phyloP scores from a whole-genome alignment of 1,139 yeast species.

The Geotrichum restrictum region DNA sequence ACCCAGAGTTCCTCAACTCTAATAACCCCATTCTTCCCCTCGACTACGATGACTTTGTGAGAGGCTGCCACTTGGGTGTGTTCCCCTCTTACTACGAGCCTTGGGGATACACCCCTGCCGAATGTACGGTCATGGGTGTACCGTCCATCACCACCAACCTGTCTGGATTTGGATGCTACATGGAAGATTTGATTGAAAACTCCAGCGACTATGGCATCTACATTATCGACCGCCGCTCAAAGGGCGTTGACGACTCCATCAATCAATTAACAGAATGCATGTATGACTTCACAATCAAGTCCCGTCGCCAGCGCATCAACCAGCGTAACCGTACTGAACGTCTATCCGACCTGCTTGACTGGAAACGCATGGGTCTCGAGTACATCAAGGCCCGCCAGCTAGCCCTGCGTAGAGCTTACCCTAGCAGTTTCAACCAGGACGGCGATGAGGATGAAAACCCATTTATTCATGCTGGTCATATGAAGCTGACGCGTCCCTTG shows the following conservation, averaged over 20 bases:
- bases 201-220: slow-evolving; percentile 95
- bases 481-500: slow-evolving; percentile 87
- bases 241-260: slow-evolving; percentile 89
- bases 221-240: slow-evolving; percentile 91
- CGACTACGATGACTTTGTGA: slow-evolving; percentile 94
- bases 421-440: slow-evolving; percentile 59
- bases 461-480: slow-evolving; percentile 38
- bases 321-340: slow-evolving; percentile 97
- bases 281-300: slow-evolving; percentile 82
- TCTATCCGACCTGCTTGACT: slow-evolving; percentile 83
- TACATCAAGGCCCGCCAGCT: slow-evolving; percentile 92
- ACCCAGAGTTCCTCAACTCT: slow-evolving; percentile 93
- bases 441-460: slow-evolving; percentile 47
- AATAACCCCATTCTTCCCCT: slow-evolving; percentile 92
- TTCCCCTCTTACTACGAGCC: slow-evolving; percentile 99
- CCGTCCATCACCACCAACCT: slow-evolving; percentile 97
- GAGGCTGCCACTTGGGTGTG: slow-evolving; percentile 97
- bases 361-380: slow-evolving; percentile 98
- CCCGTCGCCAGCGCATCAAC: slow-evolving; percentile 94
- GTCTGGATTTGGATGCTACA: slow-evolving; percentile 96
- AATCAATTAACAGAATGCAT: slow-evolving; percentile 84
- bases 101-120: slow-evolving; percentile 99
- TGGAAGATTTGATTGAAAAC: slow-evolving; percentile 95
- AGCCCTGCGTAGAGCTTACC: slow-evolving; percentile 89
- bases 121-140: slow-evolving; percentile 98